Conservation (phyloP, 2,329 filamentous ascomycete species). For the Arachnomyces sp. region DNA sequence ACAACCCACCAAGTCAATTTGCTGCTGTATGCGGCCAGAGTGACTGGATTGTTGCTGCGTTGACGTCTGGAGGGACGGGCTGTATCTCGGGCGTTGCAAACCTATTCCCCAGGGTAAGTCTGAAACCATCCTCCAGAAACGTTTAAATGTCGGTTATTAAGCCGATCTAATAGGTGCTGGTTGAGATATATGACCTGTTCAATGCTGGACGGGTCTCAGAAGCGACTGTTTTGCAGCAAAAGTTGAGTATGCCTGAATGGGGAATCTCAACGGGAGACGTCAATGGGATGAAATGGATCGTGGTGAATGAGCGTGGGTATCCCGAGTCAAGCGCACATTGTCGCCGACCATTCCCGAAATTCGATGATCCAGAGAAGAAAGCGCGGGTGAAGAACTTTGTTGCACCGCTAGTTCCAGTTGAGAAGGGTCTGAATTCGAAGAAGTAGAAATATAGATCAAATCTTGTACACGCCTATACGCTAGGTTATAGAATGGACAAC, state of each 20-base stretch:
- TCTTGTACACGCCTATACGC: too few species aligned
- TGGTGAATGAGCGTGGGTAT: slow-evolving; percentile 44
- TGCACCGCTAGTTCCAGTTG: too few species aligned
- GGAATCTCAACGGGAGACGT: slow-evolving; percentile 49
- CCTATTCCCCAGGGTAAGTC: slow-evolving; percentile 42
- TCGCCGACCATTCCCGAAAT: slow-evolving; percentile 45
- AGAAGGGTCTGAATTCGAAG: too few species aligned
- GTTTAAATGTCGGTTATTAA: slow-evolving; percentile 18
- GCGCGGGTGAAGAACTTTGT: not conserved
- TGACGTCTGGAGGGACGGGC: slow-evolving; percentile 49
- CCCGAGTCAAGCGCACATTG: slow-evolving; percentile 42
- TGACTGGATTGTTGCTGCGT: slow-evolving; percentile 42
- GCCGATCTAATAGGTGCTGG: slow-evolving; percentile 3
- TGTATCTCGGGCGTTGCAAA: slow-evolving; percentile 55
- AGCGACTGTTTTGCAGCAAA: slow-evolving; percentile 40
- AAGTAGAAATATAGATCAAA: too few species aligned
- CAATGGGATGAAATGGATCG: slow-evolving; percentile 51
- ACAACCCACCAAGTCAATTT: slow-evolving; percentile 4
- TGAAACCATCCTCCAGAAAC: slow-evolving; percentile 6
- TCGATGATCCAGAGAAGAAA: slow-evolving; percentile 35
- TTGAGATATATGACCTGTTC: slow-evolving; percentile 41
- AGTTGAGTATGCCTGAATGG: slow-evolving; percentile 45
- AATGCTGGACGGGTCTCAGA: slow-evolving; percentile 37
- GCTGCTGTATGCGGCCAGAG: slow-evolving; percentile 21
- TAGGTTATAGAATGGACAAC: too few species aligned